Evolutionary conservation across 2,329 filamentous ascomycete species (phyloP).

Genomic region (Penicillium expansum): DNA sequence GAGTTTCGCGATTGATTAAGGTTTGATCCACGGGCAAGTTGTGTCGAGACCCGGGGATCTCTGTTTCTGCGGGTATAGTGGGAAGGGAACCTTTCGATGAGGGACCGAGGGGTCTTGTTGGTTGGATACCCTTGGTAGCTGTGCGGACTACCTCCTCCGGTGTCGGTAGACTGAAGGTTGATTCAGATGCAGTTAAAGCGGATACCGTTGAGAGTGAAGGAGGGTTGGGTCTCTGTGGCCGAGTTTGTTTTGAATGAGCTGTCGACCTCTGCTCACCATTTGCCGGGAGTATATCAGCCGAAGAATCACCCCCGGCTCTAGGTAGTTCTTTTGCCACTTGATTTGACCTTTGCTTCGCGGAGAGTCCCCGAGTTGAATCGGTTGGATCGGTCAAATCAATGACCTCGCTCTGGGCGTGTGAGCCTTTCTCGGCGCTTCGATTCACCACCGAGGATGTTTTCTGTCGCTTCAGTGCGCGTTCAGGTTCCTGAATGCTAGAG

Average conservation of each 20-base stretch:
- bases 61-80: not conserved
- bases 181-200: not conserved
- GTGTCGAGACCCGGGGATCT: not conserved
- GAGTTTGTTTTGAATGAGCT: not conserved
- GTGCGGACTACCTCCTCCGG: not conserved
- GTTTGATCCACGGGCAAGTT: not conserved
- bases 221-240: not conserved
- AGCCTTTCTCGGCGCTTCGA: constrained; percentile 9
- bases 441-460: constrained; percentile 21
- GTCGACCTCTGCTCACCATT: not conserved
- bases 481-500: constrained; percentile 17
- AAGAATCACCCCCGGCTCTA: not conserved
- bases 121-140: not conserved
- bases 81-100: not conserved
- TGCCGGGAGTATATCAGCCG: not conserved
- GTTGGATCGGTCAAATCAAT: constrained; percentile 27
- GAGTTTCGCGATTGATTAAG: not conserved
- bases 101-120: not conserved
- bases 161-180: not conserved
- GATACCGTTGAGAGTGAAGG: not conserved
- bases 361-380: not conserved
- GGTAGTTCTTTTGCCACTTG: not conserved
- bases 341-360: not conserved
- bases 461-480: constrained; percentile 36
- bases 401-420: constrained; percentile 11